Conservation (phyloP, 345 rosid genomes). For the thale cress (Arabidopsis thaliana) region TAIR10.1 NC_003070.9:29508501-29509000, state of each 20-base stretch:
- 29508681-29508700: no score
- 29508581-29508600: no score
- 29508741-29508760: not conserved
- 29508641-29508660: no score
- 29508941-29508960: slow-evolving; percentile 32
- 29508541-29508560: no score
- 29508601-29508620: no score
- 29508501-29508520: not conserved
- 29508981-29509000: slow-evolving; percentile 20
- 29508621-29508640: no score
- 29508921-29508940: slow-evolving; percentile 48
- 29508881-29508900: slow-evolving; percentile 40
- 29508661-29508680: no score
- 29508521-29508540: no score
- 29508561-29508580: no score
- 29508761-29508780: slow-evolving; percentile 3
- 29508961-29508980: slow-evolving; percentile 24
- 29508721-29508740: not conserved
- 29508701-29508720: no score
- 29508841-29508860: slow-evolving; percentile 15
- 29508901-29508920: slow-evolving; percentile 21
- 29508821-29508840: slow-evolving; percentile 25
- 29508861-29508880: slow-evolving; percentile 36
- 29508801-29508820: not conserved
- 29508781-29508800: slow-evolving; percentile 26